These are phyloP conservation scores for Brassica juncea DNA, from an alignment of 345 rosid genomes.

Conservation along the genomic window DNA sequence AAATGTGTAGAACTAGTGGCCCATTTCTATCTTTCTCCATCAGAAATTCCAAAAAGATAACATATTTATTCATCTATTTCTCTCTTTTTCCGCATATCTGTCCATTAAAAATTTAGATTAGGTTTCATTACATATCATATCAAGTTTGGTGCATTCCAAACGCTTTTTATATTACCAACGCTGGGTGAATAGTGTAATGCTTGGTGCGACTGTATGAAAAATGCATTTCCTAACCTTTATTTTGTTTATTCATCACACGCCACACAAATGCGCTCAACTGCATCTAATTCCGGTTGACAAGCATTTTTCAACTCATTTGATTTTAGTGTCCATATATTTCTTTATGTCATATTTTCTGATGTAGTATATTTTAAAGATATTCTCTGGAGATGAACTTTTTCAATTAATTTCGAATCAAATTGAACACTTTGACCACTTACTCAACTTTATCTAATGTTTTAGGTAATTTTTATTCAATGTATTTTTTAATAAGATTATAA, in stretches of 20 bases:
- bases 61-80: background rate
- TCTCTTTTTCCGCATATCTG: background rate
- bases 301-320: background rate
- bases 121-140: constrained; percentile 10
- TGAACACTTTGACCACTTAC: background rate
- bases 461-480: background rate
- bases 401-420: background rate
- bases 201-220: background rate
- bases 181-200: background rate
- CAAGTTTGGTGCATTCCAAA: constrained; percentile 15
- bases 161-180: background rate
- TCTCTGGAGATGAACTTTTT: background rate
- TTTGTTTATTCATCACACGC: background rate
- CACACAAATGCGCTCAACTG: background rate
- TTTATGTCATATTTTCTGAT: background rate
- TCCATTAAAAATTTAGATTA: constrained; percentile 2
- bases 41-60: constrained; percentile 17
- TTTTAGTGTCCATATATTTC: background rate
- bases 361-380: background rate
- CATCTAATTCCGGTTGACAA: background rate
- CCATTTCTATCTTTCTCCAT: constrained; percentile 31
- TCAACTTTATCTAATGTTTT: background rate
- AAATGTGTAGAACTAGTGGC: constrained; percentile 16
- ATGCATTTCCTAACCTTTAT: background rate
- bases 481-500: background rate